phyloP scores from a whole-genome alignment of 2,329 filamentous ascomycete genomes.

The Neofusicoccum cordaticola region DNA sequence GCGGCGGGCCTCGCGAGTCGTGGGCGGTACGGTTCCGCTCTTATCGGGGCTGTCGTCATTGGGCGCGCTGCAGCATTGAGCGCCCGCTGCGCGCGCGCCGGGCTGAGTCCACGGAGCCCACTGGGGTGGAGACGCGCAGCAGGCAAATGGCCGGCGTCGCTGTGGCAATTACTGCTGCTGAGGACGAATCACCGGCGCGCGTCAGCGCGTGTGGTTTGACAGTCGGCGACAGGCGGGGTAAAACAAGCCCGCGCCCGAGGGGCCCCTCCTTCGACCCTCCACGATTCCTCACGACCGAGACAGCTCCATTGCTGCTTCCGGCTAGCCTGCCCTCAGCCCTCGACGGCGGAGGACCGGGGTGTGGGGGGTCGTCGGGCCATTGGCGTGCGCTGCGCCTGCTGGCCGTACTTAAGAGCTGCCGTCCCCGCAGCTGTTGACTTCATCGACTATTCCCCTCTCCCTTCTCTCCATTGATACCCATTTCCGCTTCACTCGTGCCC shows the following conservation, averaged over 20 bases:
- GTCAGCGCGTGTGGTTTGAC: not conserved
- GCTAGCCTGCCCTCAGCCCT: not conserved
- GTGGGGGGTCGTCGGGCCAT: slow-evolving; percentile 6
- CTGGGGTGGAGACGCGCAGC: not conserved
- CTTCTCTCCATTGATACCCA: slow-evolving; percentile 27
- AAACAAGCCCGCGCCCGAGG: not conserved
- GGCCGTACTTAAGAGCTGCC: slow-evolving; percentile 4
- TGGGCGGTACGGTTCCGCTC: slow-evolving; percentile 13
- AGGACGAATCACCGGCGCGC: not conserved
- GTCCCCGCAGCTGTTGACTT: slow-evolving; percentile 5
- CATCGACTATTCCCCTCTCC: not conserved
- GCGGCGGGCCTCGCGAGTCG: slow-evolving; percentile 6
- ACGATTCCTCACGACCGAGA: slow-evolving; percentile 14
- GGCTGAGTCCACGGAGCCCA: not conserved
- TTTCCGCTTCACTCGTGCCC: slow-evolving; percentile 4
- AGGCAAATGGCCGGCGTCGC: not conserved
- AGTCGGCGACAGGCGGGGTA: slow-evolving; percentile 3
- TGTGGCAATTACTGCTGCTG: not conserved
- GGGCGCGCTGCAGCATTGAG: not conserved
- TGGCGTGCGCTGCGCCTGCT: not conserved
- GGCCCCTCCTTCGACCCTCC: slow-evolving; percentile 4
- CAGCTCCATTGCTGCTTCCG: slow-evolving; percentile 1
- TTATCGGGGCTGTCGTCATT: slow-evolving; percentile 5
- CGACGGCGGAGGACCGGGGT: slow-evolving; percentile 4
- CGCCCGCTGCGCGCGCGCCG: not conserved